These are phyloP conservation scores for Penicillium corylophilum DNA, from an alignment of 2,329 filamentous ascomycete species.

Conservation along the genomic window DNA sequence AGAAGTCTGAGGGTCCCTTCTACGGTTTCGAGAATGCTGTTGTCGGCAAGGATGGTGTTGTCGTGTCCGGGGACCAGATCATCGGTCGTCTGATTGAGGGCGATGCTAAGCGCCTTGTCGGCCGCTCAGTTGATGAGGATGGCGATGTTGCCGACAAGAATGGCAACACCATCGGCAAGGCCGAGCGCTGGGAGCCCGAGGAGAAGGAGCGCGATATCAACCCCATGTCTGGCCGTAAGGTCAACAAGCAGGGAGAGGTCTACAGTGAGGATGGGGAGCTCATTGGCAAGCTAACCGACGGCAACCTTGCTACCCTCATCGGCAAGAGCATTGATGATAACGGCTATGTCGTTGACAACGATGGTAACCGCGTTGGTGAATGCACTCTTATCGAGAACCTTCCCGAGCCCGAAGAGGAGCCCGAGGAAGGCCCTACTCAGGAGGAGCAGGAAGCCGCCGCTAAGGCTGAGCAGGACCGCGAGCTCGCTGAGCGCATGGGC, in stretches of 20 bases:
- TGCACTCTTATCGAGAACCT: slow-evolving; percentile 63
- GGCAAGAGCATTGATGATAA: slow-evolving; percentile 49
- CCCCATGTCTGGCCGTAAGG: slow-evolving; percentile 57
- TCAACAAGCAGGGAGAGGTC: slow-evolving; percentile 54
- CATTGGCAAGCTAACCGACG: slow-evolving; percentile 47
- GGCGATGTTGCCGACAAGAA: slow-evolving; percentile 67
- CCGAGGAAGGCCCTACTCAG: slow-evolving; percentile 40
- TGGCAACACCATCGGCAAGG: slow-evolving; percentile 67
- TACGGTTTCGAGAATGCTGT: slow-evolving; percentile 58
- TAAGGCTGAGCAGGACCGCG: slow-evolving; percentile 65
- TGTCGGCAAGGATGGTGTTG: slow-evolving; percentile 59
- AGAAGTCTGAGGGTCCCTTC: slow-evolving; percentile 57
- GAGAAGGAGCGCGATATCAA: slow-evolving; percentile 56
- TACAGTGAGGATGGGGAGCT: slow-evolving; percentile 47
- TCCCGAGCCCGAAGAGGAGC: slow-evolving; percentile 36
- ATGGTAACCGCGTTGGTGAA: slow-evolving; percentile 64
- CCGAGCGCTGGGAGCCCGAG: slow-evolving; percentile 66
- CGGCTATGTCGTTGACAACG: slow-evolving; percentile 57
- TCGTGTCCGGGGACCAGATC: slow-evolving; percentile 46
- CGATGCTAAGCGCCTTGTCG: slow-evolving; percentile 62
- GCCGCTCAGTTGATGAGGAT: slow-evolving; percentile 66
- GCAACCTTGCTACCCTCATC: slow-evolving; percentile 42
- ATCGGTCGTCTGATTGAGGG: slow-evolving; percentile 63
- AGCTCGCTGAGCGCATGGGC: slow-evolving; percentile 75
- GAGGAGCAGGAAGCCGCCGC: slow-evolving; percentile 56